Percentiles rank a stretch among this genome's conserved stretches.
Conservation (phyloP, 306 rosid genomes). For the Nissolia schottii region DNA sequence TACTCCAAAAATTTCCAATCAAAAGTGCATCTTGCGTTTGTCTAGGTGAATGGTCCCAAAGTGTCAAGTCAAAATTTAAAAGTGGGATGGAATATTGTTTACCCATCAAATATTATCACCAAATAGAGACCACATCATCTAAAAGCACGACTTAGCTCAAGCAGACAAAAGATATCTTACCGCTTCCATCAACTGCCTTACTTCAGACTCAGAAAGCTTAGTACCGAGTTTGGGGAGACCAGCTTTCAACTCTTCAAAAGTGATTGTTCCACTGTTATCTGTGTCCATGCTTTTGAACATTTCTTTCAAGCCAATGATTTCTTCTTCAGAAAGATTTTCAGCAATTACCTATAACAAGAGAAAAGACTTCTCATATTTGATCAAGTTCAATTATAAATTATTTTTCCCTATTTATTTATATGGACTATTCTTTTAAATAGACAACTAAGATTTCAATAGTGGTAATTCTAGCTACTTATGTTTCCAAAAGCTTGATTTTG, state of each 20-base stretch:
- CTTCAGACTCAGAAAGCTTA: slow-evolving; percentile 94
- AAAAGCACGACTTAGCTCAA: background rate
- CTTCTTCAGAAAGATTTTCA: slow-evolving; percentile 96
- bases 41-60: background rate
- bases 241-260: slow-evolving; percentile 90
- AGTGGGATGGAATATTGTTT: background rate
- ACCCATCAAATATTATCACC: slow-evolving; percentile 1
- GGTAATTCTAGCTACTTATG: background rate
- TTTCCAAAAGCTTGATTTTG: background rate
- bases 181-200: slow-evolving; percentile 93
- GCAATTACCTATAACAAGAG: slow-evolving; percentile 72
- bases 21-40: background rate
- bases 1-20: background rate
- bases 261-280: slow-evolving; percentile 94
- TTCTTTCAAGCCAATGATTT: slow-evolving; percentile 94
- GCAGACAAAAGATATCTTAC: slow-evolving; percentile 41
- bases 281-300: slow-evolving; percentile 99
- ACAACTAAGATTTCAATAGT: background rate
- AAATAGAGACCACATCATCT: background rate
- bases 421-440: background rate
- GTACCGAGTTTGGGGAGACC: slow-evolving; percentile 93
- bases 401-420: background rate
- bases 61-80: slow-evolving; percentile 8
- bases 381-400: background rate
- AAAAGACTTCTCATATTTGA: background rate